phyloP scores from a whole-genome alignment of 345 rosid genomes.

The Salix arbutifolia region DNA sequence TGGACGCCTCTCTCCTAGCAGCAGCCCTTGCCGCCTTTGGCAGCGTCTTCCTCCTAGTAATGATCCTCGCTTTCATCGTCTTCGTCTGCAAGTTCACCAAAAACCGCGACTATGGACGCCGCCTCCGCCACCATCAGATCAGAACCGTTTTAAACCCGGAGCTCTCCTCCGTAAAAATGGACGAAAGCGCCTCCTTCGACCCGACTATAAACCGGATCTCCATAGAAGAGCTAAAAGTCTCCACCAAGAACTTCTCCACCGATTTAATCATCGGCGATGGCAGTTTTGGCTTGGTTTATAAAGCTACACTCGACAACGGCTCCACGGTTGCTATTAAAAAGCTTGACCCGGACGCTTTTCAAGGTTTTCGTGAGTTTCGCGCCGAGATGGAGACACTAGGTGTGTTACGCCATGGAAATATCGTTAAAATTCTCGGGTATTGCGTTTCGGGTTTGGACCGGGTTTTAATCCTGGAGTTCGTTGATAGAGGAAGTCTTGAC shows the following conservation, averaged over 20 bases:
- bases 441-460: constrained; percentile 64
- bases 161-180: constrained; percentile 18
- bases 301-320: constrained; percentile 50
- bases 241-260: constrained; percentile 65
- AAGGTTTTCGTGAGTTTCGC: constrained; percentile 78
- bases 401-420: constrained; percentile 52
- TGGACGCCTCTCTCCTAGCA: constrained; percentile 3
- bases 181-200: constrained; percentile 56
- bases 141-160: constrained; percentile 19
- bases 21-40: constrained; percentile 23
- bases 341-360: constrained; percentile 74
- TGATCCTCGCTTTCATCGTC: constrained; percentile 22
- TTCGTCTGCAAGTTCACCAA: constrained; percentile 23
- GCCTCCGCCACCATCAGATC: neutral
- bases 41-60: constrained; percentile 24
- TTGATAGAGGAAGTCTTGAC: constrained; percentile 72
- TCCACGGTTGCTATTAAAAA: constrained; percentile 73
- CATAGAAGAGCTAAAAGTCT: constrained; percentile 56
- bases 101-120: neutral
- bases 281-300: constrained; percentile 80
- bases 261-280: constrained; percentile 82
- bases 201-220: constrained; percentile 50
- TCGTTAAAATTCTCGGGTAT: constrained; percentile 73
- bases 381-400: constrained; percentile 91
- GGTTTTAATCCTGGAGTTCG: constrained; percentile 66